Evolutionary conservation across 2,329 filamentous ascomycete genomes (phyloP).

Genomic region (Triangularia verruculosa): DNA sequence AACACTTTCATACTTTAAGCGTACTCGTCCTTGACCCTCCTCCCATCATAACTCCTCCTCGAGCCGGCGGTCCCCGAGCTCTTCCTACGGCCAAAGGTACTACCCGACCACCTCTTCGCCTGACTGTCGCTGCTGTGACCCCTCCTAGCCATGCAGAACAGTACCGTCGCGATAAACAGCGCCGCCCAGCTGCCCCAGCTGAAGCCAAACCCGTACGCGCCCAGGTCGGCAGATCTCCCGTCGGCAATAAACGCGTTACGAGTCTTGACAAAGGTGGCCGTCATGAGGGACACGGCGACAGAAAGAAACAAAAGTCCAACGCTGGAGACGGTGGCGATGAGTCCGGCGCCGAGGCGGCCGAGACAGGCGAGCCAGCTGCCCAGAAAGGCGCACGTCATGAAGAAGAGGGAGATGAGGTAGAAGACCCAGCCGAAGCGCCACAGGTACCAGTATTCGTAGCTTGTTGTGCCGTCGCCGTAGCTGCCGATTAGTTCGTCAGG

Average conservation of each 20-base stretch:
- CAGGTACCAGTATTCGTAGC: slow-evolving; percentile 69
- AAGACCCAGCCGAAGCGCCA: slow-evolving; percentile 94
- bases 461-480: slow-evolving; percentile 55
- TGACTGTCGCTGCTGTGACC: slow-evolving; percentile 30
- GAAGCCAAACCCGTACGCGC: slow-evolving; percentile 70
- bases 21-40: slow-evolving; percentile 69
- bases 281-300: slow-evolving; percentile 69
- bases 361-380: slow-evolving; percentile 66
- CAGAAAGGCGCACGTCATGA: slow-evolving; percentile 66
- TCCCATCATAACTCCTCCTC: slow-evolving; percentile 54
- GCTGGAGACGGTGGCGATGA: slow-evolving; percentile 57
- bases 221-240: slow-evolving; percentile 58
- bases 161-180: slow-evolving; percentile 62
- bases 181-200: slow-evolving; percentile 69
- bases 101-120: not conserved
- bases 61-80: slow-evolving; percentile 42
- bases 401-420: slow-evolving; percentile 80
- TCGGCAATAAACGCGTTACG: slow-evolving; percentile 61
- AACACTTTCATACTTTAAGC: too few species aligned
- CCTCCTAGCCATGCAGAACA: slow-evolving; percentile 64
- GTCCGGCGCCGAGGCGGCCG: slow-evolving; percentile 65
- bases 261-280: slow-evolving; percentile 67
- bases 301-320: slow-evolving; percentile 68
- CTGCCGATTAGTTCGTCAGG: slow-evolving; percentile 49
- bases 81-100: slow-evolving; percentile 42